A percentile compares a stretch with the other conserved stretches of the same genome.
These are phyloP conservation scores for Cryptococcus hybrid DNA, from an alignment of 1,284 basidiomycete species.

Conservation along the genomic window DNA sequence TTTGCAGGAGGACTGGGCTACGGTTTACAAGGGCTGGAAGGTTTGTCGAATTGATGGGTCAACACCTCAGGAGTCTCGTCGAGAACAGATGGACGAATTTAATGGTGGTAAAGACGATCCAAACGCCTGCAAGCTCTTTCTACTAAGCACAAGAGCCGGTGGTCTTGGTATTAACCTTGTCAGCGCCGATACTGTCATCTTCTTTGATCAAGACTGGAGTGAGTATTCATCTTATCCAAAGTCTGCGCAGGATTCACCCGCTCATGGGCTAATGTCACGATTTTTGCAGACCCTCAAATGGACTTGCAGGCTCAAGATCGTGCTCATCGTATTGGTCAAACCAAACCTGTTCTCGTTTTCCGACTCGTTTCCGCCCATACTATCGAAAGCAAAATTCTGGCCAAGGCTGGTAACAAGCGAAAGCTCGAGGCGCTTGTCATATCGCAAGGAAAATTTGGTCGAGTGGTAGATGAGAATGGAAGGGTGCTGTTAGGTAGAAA, in stretches of 20 bases:
- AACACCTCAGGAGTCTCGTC: conserved; percentile 73
- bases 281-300: conserved; percentile 78
- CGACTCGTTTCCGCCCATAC: conserved; percentile 76
- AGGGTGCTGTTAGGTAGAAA: conserved; percentile 53
- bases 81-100: conserved; percentile 80
- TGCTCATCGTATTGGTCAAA: conserved; percentile 94
- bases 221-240: conserved; percentile 28
- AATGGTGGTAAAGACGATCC: conserved; percentile 67
- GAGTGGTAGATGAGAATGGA: conserved; percentile 54
- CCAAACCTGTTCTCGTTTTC: conserved; percentile 81
- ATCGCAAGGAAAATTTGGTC: conserved; percentile 80
- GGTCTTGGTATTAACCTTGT: conserved; percentile 90
- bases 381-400: conserved; percentile 86
- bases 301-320: conserved; percentile 95
- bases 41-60: conserved; percentile 89
- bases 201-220: conserved; percentile 96
- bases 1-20: conserved; percentile 71
- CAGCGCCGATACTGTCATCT: conserved; percentile 91
- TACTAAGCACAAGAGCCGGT: conserved; percentile 88
- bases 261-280: not conserved
- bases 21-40: conserved; percentile 71
- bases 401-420: conserved; percentile 80
- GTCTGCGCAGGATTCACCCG: too few relatives aligned
- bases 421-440: conserved; percentile 93
- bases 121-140: conserved; percentile 73